Percentiles rank a stretch among this genome's conserved stretches.
Conservation (phyloP, 305 asterid genomes). For the Fraxinus nigra region DNA sequence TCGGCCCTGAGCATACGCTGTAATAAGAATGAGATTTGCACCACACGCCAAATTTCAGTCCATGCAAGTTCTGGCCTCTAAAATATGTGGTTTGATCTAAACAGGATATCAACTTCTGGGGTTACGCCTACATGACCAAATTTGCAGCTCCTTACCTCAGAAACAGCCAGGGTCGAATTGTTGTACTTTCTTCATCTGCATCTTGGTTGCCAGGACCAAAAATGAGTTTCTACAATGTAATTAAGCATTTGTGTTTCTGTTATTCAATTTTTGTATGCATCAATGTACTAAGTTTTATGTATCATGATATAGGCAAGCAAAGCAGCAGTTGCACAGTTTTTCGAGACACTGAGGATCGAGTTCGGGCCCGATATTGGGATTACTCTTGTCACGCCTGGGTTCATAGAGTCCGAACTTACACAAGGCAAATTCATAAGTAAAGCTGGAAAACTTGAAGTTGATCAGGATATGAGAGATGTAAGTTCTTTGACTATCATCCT, state of each 20-base stretch:
- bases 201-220: conserved; percentile 79
- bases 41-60: neutral
- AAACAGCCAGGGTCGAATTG: conserved; percentile 55
- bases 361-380: conserved; percentile 59
- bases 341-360: conserved; percentile 73
- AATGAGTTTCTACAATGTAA: conserved; percentile 64
- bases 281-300: neutral
- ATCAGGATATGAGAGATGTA: conserved; percentile 62
- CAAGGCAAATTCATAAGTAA: conserved; percentile 53
- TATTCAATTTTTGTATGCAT: neutral
- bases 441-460: conserved; percentile 44
- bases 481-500: neutral
- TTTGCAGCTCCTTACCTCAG: conserved; percentile 64
- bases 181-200: conserved; percentile 62
- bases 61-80: neutral
- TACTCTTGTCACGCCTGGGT: conserved; percentile 66
- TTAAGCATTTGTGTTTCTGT: neutral
- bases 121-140: conserved; percentile 65
- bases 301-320: conserved; percentile 59
- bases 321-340: conserved; percentile 76
- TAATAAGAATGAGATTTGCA: neutral
- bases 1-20: neutral
- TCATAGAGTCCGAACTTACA: conserved; percentile 60
- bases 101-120: conserved; percentile 88
- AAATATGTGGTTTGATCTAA: neutral